Percentiles rank a stretch among this genome's conserved stretches.
Evolutionary conservation across 441 rosid genomes (phyloP).

Genomic region (Theobroma grandiflorum): DNA sequence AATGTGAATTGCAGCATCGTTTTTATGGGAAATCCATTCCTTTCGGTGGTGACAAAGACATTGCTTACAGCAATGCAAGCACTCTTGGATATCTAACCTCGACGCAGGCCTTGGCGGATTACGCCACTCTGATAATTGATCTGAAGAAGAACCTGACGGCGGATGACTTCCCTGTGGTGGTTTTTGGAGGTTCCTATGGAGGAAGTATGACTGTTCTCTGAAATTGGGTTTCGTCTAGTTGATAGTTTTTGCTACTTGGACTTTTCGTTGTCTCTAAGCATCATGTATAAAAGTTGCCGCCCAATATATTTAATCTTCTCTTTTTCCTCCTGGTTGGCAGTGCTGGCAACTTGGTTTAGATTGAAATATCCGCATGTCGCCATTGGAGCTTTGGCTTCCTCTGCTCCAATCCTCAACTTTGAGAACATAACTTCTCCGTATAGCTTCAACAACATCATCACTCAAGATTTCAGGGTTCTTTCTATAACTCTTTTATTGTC

Average conservation of each 20-base stretch:
- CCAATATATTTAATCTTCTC: not conserved
- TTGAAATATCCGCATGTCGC: constrained; percentile 71
- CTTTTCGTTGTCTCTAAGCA: not conserved
- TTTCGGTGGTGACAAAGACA: constrained; percentile 55
- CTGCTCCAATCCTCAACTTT: constrained; percentile 70
- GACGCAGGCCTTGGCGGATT: constrained; percentile 71
- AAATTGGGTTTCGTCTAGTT: no score
- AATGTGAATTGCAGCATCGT: constrained; percentile 57
- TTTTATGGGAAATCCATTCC: constrained; percentile 70
- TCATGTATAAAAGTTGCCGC: no score
- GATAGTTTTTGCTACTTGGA: no score
- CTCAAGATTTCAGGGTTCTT: constrained; percentile 58
- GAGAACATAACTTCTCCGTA: constrained; percentile 55
- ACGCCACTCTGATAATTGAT: constrained; percentile 54
- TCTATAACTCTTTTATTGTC: not conserved
- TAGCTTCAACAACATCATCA: constrained; percentile 56
- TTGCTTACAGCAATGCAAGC: constrained; percentile 56
- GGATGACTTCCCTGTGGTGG: constrained; percentile 67
- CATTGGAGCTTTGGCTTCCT: constrained; percentile 72
- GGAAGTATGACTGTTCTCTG: constrained; percentile 50
- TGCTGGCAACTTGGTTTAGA: constrained; percentile 78
- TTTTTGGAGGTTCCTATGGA: constrained; percentile 77
- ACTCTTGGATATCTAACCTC: constrained; percentile 62
- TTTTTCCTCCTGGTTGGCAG: constrained; percentile 36
- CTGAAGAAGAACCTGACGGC: constrained; percentile 65